These are phyloP conservation scores for Candida anglica DNA, from an alignment of 805 yeast species.

Conservation along the genomic window DNA sequence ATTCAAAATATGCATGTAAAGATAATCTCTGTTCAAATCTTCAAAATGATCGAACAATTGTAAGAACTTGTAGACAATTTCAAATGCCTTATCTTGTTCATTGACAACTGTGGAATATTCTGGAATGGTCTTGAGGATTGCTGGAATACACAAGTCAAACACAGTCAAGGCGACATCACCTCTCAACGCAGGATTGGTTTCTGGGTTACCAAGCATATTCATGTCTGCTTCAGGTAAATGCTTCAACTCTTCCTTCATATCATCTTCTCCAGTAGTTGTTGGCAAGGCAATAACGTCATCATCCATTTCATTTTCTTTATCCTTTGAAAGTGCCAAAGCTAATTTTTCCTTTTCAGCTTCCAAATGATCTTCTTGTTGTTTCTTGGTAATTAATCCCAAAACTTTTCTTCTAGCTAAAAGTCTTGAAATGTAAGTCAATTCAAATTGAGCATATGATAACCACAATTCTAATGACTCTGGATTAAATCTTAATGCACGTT, in stretches of 20 bases:
- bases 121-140: conserved; percentile 22
- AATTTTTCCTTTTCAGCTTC: conserved; percentile 23
- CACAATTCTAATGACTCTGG: conserved; percentile 69
- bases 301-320: conserved; percentile 17
- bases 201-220: conserved; percentile 81
- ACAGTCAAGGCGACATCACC: conserved; percentile 45
- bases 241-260: conserved; percentile 58
- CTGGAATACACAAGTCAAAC: conserved; percentile 33
- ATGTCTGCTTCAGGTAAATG: conserved; percentile 83
- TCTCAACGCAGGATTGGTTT: conserved; percentile 68
- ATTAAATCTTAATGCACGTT: conserved; percentile 81
- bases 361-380: conserved; percentile 55
- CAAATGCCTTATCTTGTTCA: conserved; percentile 38
- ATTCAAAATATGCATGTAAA: conserved; percentile 61
- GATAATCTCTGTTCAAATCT: conserved; percentile 63
- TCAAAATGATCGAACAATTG: conserved; percentile 64
- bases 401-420: conserved; percentile 79
- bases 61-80: conserved; percentile 41
- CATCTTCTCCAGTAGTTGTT: conserved; percentile 46
- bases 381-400: conserved; percentile 71
- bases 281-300: conserved; percentile 43
- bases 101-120: conserved; percentile 16
- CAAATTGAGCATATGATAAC: conserved; percentile 85
- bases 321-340: conserved; percentile 26
- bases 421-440: conserved; percentile 79